Conservation (phyloP, 768 basidiomycete species). For the Dacryopinax spathularia region DNA sequence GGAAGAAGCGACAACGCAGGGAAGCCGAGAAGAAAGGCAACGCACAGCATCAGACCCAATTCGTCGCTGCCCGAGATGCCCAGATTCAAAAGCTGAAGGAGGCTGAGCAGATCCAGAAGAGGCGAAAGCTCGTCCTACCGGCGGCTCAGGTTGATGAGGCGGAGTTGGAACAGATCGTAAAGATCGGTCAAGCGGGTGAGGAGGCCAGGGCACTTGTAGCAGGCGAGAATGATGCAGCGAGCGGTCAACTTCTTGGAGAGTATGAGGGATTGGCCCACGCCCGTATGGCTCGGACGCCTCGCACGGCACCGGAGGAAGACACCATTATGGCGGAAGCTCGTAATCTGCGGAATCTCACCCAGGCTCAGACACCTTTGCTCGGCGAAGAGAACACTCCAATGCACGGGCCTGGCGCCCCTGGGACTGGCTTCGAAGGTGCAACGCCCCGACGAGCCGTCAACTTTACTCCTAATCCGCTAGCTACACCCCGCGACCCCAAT, state of each 20-base stretch:
- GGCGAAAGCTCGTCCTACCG: slow-evolving; percentile 73
- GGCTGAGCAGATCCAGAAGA: slow-evolving; percentile 82
- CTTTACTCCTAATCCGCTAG: slow-evolving; percentile 92
- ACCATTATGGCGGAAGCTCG: slow-evolving; percentile 88
- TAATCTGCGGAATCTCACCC: slow-evolving; percentile 87
- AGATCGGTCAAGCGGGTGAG: slow-evolving; percentile 89
- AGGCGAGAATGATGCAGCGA: slow-evolving; percentile 64
- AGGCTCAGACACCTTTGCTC: slow-evolving; percentile 81
- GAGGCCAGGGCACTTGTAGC: slow-evolving; percentile 72
- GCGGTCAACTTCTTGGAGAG: slow-evolving; percentile 73
- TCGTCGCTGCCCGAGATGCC: slow-evolving; percentile 90
- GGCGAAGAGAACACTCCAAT: slow-evolving; percentile 97
- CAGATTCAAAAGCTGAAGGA: slow-evolving; percentile 97
- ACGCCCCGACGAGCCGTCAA: slow-evolving; percentile 84
- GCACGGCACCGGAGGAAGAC: slow-evolving; percentile 92
- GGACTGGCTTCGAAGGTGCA: slow-evolving; percentile 87
- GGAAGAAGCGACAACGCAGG: slow-evolving; percentile 75
- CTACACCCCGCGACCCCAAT: slow-evolving; percentile 48
- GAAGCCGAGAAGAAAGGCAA: slow-evolving; percentile 46
- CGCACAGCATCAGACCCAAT: slow-evolving; percentile 53
- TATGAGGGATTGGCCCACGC: slow-evolving; percentile 84
- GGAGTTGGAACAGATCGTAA: slow-evolving; percentile 95
- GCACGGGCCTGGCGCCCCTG: slow-evolving; percentile 54
- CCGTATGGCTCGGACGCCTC: slow-evolving; percentile 82
- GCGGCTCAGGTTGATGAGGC: slow-evolving; percentile 83